Evolutionary conservation across 805 yeast species (phyloP).

Genomic region (Starmerella bombi): DNA sequence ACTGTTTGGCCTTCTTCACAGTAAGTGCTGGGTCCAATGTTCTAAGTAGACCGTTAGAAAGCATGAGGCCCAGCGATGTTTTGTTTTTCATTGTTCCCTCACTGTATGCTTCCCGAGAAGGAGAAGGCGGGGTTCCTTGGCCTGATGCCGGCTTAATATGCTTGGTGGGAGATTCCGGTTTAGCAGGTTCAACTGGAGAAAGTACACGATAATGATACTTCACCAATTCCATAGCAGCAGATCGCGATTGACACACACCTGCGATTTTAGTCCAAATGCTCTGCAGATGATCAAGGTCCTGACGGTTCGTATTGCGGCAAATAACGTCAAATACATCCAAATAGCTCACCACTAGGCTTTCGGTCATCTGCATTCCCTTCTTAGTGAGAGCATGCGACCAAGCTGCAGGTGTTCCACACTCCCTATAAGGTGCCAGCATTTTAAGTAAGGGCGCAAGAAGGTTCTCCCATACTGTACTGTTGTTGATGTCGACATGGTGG

Average conservation of each 20-base stretch:
- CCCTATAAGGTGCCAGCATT: neutral
- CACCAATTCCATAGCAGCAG: neutral
- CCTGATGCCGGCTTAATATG: neutral
- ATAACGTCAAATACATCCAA: neutral
- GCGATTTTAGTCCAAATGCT: neutral
- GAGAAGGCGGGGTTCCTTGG: no score
- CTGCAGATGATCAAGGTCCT: neutral
- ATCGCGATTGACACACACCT: neutral
- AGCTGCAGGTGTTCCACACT: neutral
- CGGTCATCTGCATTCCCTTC: neutral
- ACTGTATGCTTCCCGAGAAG: neutral
- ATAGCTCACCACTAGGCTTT: neutral
- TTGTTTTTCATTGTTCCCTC: neutral
- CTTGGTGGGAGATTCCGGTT: neutral
- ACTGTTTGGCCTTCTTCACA: conserved; percentile 2
- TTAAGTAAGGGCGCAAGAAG: neutral
- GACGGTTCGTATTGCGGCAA: neutral
- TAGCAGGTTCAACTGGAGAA: neutral
- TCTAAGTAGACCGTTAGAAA: neutral
- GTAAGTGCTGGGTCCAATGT: neutral
- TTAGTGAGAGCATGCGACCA: neutral
- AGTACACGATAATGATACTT: neutral
- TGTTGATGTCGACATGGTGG: neutral
- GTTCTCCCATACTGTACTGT: neutral
- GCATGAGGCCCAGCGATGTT: neutral